A percentile compares a stretch with the other conserved stretches of the same genome.
Conservation (phyloP, 441 rosid genomes). For the Capsella rubella region DNA sequence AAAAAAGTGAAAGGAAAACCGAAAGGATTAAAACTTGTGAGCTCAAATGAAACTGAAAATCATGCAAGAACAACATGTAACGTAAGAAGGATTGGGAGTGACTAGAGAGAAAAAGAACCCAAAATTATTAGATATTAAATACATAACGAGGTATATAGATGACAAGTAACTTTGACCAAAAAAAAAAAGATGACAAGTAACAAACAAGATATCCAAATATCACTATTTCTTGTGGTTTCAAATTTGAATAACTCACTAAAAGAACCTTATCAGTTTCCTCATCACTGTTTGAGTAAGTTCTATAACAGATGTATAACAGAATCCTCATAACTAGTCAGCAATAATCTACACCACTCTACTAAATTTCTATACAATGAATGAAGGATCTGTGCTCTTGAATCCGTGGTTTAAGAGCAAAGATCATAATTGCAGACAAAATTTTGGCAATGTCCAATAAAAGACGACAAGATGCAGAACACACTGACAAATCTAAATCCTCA, state of each 20-base stretch:
- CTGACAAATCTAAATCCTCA: constrained; percentile 14
- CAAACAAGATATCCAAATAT: constrained; percentile 17
- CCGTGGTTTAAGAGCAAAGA: constrained; percentile 2
- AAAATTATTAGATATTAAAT: neutral
- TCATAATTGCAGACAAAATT: neutral
- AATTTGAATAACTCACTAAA: constrained; percentile 10
- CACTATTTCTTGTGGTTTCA: neutral
- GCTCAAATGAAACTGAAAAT: constrained; percentile 15
- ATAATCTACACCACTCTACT: constrained; percentile 7
- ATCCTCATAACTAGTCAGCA: neutral
- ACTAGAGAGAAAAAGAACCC: constrained; percentile 13
- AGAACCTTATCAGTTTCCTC: constrained; percentile 16
- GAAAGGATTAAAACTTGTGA: neutral
- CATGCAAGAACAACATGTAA: neutral
- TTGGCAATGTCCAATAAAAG: neutral
- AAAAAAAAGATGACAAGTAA: constrained; percentile 10
- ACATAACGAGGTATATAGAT: constrained; percentile 1
- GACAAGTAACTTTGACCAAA: neutral
- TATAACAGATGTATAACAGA: neutral
- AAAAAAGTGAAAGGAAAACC: neutral
- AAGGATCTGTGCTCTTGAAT: constrained; percentile 4
- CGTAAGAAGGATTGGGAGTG: neutral
- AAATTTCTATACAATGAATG: neutral
- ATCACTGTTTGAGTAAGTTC: constrained; percentile 7
- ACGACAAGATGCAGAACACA: neutral